Evolutionary conservation across 2,329 filamentous ascomycete species (phyloP), one percentile per base, ranked within the genome.

Genomic region (Alternaria sp.): DNA sequence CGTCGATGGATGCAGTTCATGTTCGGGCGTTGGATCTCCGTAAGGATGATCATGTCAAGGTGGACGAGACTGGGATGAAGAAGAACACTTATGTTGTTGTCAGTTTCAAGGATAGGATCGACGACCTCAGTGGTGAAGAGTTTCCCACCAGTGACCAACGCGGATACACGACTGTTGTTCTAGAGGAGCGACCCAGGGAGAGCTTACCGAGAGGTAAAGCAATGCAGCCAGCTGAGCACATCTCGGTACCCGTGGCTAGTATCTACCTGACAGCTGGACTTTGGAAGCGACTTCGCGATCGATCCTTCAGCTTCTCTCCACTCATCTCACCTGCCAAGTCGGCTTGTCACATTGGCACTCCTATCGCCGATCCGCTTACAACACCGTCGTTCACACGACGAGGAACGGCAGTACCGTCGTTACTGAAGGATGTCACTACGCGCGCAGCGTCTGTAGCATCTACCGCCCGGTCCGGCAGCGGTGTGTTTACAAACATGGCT

Each of bases 401-500:
- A 58, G 69, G 63, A 37, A 59, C 48, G 36, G 51, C 61, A n/a
- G 62, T 58, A 37, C 66, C 65, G 5, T 74, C 72, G 10, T 45
- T 74, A 3, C 61, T 75, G 23, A 72, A 70, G 51, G 60, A 71
- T 17, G 63, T 65, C 3, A 67, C 68, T 10, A 64, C 66, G 17
- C 72, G 72, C 28, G 67, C 72, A 40, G 60, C 61, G 4, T 74
- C 75, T 34, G 69, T 73, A 5, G 66, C 71, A 7, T 74, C 74
- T 3, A 67, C 68, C 9, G 45, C 34, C 51, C 66, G 63, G 44
- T 65, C 66, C 44, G 71, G 67, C 17, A 72, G 68, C 17, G 80
- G 80, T 3, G 62, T 96, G 0, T 97, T 98, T 69, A 79, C 84
- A 1, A 87, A 88, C 40, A 97, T 97, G 93, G 87, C 87, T 0